Conservation (phyloP, 2,329 filamentous ascomycete genomes). For the Alternaria panax region DNA sequence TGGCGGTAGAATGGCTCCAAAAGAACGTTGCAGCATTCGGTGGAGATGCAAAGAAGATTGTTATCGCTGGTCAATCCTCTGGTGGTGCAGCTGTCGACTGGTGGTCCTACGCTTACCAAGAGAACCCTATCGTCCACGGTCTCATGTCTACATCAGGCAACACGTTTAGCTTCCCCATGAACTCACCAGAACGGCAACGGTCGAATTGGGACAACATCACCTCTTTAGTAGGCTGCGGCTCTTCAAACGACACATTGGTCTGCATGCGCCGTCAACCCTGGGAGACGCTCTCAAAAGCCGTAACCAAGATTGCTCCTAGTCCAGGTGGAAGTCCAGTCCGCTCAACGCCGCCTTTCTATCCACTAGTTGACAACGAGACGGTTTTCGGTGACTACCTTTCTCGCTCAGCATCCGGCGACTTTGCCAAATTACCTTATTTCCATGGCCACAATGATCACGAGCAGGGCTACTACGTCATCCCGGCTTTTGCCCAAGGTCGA, state of each 20-base stretch:
- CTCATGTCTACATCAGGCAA: constrained; percentile 51
- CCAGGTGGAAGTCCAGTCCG: constrained; percentile 26
- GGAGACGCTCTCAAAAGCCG: constrained; percentile 16
- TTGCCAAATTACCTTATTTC: constrained; percentile 27
- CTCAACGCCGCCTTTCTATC: constrained; percentile 26
- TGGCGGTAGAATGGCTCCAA: constrained; percentile 61
- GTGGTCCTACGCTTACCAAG: constrained; percentile 55
- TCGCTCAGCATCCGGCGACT: constrained; percentile 13
- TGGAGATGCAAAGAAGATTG: constrained; percentile 55
- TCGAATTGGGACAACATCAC: constrained; percentile 28
- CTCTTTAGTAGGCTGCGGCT: constrained; percentile 22
- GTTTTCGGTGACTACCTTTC: constrained; percentile 32
- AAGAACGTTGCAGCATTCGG: constrained; percentile 61
- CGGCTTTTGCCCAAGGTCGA: constrained; percentile 24
- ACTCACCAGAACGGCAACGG: constrained; percentile 19
- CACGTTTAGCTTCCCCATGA: constrained; percentile 27
- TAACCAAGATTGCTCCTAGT: constrained; percentile 21
- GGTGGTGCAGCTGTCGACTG: constrained; percentile 38
- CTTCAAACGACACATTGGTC: constrained; percentile 10
- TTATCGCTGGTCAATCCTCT: constrained; percentile 59
- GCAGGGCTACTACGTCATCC: constrained; percentile 30
- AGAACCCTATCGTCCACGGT: constrained; percentile 57
- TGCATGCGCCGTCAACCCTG: constrained; percentile 30
- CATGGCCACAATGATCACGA: constrained; percentile 31
- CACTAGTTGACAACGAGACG: constrained; percentile 26